phyloP scores from a whole-genome alignment of 2,329 filamentous ascomycete species.

The Hypomyces perniciosus region DNA sequence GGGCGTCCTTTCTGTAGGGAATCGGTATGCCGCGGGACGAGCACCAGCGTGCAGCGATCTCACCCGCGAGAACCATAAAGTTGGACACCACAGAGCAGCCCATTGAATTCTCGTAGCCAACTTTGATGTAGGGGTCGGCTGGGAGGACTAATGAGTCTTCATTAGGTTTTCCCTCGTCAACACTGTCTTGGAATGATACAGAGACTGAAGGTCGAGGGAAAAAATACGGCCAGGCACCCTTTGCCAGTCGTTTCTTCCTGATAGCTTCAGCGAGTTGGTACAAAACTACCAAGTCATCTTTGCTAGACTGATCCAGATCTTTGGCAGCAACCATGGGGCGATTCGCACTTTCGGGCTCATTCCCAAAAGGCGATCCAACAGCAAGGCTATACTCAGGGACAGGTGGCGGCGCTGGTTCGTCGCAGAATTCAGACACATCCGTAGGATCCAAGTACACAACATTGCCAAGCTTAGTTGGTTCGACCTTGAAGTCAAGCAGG shows the following conservation, averaged over 20 bases:
- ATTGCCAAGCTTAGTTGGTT: slow-evolving; percentile 46
- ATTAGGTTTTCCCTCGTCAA: slow-evolving; percentile 9
- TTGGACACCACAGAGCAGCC: slow-evolving; percentile 31
- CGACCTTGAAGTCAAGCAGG: slow-evolving; percentile 49
- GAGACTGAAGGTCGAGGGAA: slow-evolving; percentile 36
- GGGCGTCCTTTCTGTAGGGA: slow-evolving; percentile 50
- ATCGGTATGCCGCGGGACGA: slow-evolving; percentile 50
- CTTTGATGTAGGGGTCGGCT: slow-evolving; percentile 47
- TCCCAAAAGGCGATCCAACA: slow-evolving; percentile 22
- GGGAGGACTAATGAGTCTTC: slow-evolving; percentile 22
- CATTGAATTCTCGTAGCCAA: slow-evolving; percentile 25
- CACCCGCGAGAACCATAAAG: slow-evolving; percentile 56
- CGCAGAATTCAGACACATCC: slow-evolving; percentile 41
- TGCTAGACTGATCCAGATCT: slow-evolving; percentile 38
- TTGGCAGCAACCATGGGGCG: slow-evolving; percentile 39
- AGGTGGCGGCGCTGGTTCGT: slow-evolving; percentile 25
- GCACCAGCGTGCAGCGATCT: slow-evolving; percentile 58
- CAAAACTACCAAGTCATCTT: slow-evolving; percentile 42
- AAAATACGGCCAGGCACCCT: slow-evolving; percentile 46
- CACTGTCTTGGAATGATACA: slow-evolving; percentile 34
- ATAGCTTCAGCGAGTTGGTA: slow-evolving; percentile 42
- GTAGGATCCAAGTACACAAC: slow-evolving; percentile 53
- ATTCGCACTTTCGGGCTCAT: slow-evolving; percentile 17
- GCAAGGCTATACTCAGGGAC: slow-evolving; percentile 21
- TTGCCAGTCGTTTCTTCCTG: slow-evolving; percentile 35